These are phyloP conservation scores for Fusarium sp. DNA, from an alignment of 2,329 filamentous ascomycete species.

Conservation along the genomic window DNA sequence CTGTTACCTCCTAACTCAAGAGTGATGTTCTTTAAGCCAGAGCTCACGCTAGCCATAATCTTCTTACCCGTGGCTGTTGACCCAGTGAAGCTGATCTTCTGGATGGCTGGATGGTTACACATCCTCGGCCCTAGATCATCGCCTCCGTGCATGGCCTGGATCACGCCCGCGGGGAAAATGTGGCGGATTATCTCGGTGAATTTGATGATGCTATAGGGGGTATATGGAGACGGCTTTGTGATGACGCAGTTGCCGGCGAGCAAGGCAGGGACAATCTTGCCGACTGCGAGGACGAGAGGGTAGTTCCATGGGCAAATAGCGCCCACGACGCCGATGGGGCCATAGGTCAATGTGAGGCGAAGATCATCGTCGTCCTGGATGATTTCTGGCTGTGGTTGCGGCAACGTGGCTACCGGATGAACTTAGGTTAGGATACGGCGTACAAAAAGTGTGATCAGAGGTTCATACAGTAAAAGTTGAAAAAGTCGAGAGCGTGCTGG, in stretches of 20 bases:
- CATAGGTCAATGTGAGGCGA: background rate
- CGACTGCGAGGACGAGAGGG: slow-evolving; percentile 52
- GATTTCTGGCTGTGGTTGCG: background rate
- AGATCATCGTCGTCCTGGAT: background rate
- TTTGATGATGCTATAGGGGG: slow-evolving; percentile 69
- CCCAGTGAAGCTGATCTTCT: slow-evolving; percentile 74
- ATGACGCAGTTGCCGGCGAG: slow-evolving; percentile 67
- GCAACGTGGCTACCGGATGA: background rate
- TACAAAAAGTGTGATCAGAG: background rate
- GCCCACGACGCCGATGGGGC: background rate
- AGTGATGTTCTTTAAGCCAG: slow-evolving; percentile 69
- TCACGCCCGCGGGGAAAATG: slow-evolving; percentile 70
- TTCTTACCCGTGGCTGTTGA: slow-evolving; percentile 70
- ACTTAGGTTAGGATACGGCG: background rate
- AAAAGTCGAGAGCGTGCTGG: background rate
- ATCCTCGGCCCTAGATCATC: slow-evolving; percentile 69
- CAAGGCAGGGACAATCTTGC: slow-evolving; percentile 68
- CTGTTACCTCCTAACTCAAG: slow-evolving; percentile 72
- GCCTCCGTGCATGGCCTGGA: slow-evolving; percentile 70
- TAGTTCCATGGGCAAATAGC: background rate
- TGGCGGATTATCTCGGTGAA: slow-evolving; percentile 66
- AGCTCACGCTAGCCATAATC: slow-evolving; percentile 65
- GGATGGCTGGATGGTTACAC: slow-evolving; percentile 66
- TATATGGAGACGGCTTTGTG: slow-evolving; percentile 68
- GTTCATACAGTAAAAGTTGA: background rate